These are phyloP conservation scores for Hericium rajendrae DNA, from an alignment of 768 basidiomycete genomes.

Conservation along the genomic window DNA sequence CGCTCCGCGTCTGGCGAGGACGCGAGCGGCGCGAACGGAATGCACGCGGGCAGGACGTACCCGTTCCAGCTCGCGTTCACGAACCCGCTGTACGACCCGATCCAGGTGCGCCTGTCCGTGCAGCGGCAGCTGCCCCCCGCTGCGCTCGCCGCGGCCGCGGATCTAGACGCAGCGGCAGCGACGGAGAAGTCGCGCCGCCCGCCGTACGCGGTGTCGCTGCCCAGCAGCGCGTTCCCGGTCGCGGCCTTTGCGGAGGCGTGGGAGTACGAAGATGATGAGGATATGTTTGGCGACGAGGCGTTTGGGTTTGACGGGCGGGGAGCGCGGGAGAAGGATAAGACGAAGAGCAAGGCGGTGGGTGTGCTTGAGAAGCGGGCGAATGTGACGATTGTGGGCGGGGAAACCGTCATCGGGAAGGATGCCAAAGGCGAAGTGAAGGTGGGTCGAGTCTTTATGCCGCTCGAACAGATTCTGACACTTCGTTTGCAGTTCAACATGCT, in stretches of 20 bases:
- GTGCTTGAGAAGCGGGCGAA: conserved; percentile 88
- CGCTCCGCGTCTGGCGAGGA: conserved; percentile 32
- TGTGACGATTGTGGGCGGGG: conserved; percentile 79
- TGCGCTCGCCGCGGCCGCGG: conserved; percentile 25
- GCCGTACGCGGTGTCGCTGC: conserved; percentile 75
- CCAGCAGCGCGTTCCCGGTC: conserved; percentile 68
- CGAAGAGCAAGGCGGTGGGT: conserved; percentile 51
- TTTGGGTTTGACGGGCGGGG: conserved; percentile 21
- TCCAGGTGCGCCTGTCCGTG: conserved; percentile 80
- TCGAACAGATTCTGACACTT: background rate
- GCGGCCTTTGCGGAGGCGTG: conserved; percentile 93
- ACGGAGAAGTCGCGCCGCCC: conserved; percentile 52
- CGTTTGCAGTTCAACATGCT: conserved; percentile 81
- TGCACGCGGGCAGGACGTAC: conserved; percentile 76
- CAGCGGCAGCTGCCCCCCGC: conserved; percentile 42
- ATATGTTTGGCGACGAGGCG: conserved; percentile 54
- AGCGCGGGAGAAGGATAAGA: conserved; percentile 35
- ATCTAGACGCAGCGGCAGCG: conserved; percentile 22
- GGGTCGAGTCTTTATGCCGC: conserved; percentile 17
- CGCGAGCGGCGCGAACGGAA: conserved; percentile 21
- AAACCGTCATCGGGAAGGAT: conserved; percentile 77
- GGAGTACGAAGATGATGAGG: conserved; percentile 95
- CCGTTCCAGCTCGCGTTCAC: conserved; percentile 85
- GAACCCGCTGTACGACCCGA: conserved; percentile 94
- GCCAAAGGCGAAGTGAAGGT: conserved; percentile 76